Evolutionary conservation across 31 red algal species (phyloP).

Genomic region (Porphyra umbilicalis): DNA sequence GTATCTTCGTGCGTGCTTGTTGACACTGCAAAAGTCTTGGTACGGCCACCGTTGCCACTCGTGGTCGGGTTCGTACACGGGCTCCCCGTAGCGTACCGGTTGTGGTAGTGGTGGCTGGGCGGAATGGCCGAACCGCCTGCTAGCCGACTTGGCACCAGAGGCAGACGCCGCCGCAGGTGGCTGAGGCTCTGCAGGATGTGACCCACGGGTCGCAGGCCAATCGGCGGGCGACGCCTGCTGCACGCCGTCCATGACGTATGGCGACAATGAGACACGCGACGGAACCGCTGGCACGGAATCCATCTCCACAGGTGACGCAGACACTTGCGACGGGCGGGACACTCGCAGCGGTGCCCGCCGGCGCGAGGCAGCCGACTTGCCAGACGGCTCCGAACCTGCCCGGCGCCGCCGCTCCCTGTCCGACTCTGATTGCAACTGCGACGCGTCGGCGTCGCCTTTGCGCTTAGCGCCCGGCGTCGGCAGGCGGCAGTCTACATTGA

Average conservation of each 20-base stretch:
- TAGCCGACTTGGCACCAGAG: not conserved
- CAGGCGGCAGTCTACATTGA: not conserved
- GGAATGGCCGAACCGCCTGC: not conserved
- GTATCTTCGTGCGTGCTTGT: too few species aligned
- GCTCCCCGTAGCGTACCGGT: too few species aligned
- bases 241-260: not conserved
- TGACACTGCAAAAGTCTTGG: too few species aligned
- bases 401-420: not conserved
- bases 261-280: not conserved
- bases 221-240: not conserved
- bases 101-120: too few species aligned
- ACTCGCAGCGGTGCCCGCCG: not conserved
- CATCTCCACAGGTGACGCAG: not conserved
- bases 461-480: not conserved
- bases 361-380: too few species aligned
- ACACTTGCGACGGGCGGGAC: not conserved
- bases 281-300: not conserved
- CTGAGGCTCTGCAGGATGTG: not conserved
- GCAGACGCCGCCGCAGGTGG: not conserved
- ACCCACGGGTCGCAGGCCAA: not conserved
- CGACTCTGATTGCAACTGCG: not conserved
- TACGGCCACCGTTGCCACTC: too few species aligned
- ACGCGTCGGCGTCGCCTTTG: not conserved
- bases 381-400: not conserved
- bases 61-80: too few species aligned